Conservation (phyloP, 805 yeast genomes). For the Saturnispora dispora region DNA sequence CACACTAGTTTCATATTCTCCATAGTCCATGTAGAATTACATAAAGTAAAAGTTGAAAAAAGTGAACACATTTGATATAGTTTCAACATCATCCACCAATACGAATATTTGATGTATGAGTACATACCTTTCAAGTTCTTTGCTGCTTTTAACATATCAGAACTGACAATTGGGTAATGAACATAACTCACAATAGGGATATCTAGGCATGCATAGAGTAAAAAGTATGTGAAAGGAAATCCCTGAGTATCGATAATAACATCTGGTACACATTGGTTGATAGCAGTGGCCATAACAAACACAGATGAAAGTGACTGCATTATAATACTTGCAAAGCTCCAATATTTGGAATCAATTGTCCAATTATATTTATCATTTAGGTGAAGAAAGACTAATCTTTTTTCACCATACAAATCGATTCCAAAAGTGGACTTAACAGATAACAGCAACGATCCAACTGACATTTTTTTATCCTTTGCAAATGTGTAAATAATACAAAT, state of each 20-base stretch:
- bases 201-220: slow-evolving; percentile 45
- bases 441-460: slow-evolving; percentile 20
- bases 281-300: slow-evolving; percentile 59
- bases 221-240: slow-evolving; percentile 75
- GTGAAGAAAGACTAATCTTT: slow-evolving; percentile 26
- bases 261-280: slow-evolving; percentile 66
- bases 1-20: slow-evolving; percentile 65
- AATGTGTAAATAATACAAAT: slow-evolving; percentile 56
- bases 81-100: slow-evolving; percentile 64
- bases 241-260: slow-evolving; percentile 95
- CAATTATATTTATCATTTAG: slow-evolving; percentile 30
- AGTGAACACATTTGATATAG: slow-evolving; percentile 60
- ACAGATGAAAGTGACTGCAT: slow-evolving; percentile 85
- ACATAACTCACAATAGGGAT: slow-evolving; percentile 81
- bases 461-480: slow-evolving; percentile 18
- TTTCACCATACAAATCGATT: slow-evolving; percentile 21
- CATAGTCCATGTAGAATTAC: slow-evolving; percentile 90
- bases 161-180: slow-evolving; percentile 90
- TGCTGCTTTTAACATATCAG: slow-evolving; percentile 52
- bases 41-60: slow-evolving; percentile 53
- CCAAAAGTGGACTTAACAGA: slow-evolving; percentile 23
- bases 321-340: slow-evolving; percentile 72
- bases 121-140: slow-evolving; percentile 10
- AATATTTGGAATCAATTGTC: slow-evolving; percentile 59
- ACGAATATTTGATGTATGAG: slow-evolving; percentile 38